Percentiles rank a stretch among this genome's conserved stretches.
Conservation (phyloP, 805 yeast genomes). For the Saccharomycopsis sp. region DNA sequence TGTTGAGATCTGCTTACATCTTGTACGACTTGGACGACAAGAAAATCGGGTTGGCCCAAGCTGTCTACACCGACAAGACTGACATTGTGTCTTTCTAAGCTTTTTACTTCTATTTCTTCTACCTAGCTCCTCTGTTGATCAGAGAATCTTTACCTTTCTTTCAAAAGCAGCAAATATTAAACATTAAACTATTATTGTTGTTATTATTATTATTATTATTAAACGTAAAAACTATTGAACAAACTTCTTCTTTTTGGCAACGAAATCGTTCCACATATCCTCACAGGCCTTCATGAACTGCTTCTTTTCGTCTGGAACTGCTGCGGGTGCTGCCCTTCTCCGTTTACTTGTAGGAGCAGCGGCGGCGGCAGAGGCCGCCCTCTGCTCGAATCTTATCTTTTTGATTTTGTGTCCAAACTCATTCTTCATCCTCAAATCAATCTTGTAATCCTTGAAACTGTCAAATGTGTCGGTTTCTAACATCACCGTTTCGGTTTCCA, state of each 20-base stretch:
- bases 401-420: conserved; percentile 15
- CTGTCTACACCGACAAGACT: conserved; percentile 27
- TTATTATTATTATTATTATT: too few species aligned
- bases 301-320: conserved; percentile 3
- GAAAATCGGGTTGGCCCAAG: conserved; percentile 40
- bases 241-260: not conserved
- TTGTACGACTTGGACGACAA: conserved; percentile 44
- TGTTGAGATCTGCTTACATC: conserved; percentile 43
- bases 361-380: not conserved
- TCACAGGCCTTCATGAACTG: conserved; percentile 12
- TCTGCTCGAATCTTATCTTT: conserved; percentile 11
- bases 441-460: conserved; percentile 2
- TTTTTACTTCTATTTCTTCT: not conserved
- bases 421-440: conserved; percentile 4
- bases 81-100: conserved; percentile 36
- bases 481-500: conserved; percentile 2
- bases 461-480: not conserved
- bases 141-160: too few species aligned
- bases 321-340: not conserved
- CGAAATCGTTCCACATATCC: conserved; percentile 11
- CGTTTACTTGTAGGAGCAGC: not conserved
- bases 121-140: too few species aligned
- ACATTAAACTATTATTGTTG: too few species aligned
- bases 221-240: too few species aligned
- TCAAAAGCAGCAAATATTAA: too few species aligned